A percentile compares a stretch with the other conserved stretches of the same genome.
Evolutionary conservation across 306 rosid species (phyloP).

Genomic region (Alnus rubra): DNA sequence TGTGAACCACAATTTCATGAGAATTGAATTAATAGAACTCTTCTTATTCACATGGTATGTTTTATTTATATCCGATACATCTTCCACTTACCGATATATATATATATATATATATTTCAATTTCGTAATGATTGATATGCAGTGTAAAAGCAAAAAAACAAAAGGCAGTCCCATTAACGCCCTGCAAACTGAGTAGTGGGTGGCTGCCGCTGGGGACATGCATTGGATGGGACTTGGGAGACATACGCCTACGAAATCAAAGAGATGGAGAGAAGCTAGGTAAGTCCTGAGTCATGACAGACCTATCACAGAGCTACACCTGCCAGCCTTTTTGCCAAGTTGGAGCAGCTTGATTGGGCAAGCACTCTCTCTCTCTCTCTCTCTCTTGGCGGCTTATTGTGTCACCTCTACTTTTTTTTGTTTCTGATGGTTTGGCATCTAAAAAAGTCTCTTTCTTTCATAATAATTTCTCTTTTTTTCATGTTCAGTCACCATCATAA

Average conservation of each 20-base stretch:
- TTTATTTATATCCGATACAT: neutral
- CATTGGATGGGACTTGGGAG: conserved; percentile 1
- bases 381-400: conserved; percentile 1
- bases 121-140: no score
- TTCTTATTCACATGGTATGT: neutral
- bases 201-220: neutral
- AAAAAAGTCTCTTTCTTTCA: neutral
- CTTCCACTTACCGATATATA: no score
- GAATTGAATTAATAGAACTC: neutral
- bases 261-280: neutral
- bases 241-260: neutral
- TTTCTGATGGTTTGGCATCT: neutral
- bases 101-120: no score
- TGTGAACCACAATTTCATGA: neutral
- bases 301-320: neutral
- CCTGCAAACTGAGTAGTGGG: neutral
- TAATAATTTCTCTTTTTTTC: neutral
- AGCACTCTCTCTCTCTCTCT: neutral
- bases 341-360: neutral
- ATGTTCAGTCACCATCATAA: neutral
- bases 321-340: neutral
- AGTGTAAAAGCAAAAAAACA: neutral
- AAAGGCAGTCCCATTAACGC: neutral
- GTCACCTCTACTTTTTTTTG: neutral
- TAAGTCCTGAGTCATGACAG: neutral